Evolutionary conservation across 129 eudicot species (phyloP).

Genomic region (Tagetes patula): DNA sequence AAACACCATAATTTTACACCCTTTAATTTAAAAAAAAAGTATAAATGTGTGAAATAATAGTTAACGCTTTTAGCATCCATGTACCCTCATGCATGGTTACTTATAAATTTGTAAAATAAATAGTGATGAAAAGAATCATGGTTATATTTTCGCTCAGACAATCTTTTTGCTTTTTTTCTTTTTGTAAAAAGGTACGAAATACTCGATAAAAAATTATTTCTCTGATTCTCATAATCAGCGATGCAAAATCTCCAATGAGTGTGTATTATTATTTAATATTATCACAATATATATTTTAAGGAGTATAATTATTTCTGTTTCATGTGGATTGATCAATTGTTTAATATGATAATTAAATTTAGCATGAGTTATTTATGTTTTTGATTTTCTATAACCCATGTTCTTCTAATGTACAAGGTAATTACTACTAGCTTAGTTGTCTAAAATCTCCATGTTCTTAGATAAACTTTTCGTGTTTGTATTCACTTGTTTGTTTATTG

Average conservation of each 20-base stretch:
- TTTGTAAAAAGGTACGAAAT: neutral
- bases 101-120: neutral
- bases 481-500: neutral
- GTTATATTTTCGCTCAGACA: neutral
- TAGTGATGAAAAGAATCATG: slow-evolving; percentile 7
- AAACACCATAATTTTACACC: neutral
- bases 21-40: slow-evolving; percentile 3
- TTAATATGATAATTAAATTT: no score
- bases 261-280: no score
- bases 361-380: neutral
- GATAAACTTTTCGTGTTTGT: slow-evolving; percentile 1
- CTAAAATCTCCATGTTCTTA: slow-evolving; percentile 17
- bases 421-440: slow-evolving; percentile 1
- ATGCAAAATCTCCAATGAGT: no score
- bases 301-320: no score
- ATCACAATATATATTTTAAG: no score
- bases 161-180: neutral
- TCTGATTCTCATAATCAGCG: neutral
- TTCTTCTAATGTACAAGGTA: slow-evolving; percentile 10
- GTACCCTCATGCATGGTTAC: slow-evolving; percentile 27
- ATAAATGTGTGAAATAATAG: slow-evolving; percentile 19
- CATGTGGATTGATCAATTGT: no score
- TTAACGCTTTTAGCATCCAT: slow-evolving; percentile 16
- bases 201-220: neutral
- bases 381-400: slow-evolving; percentile 16